A percentile compares a stretch with the other conserved stretches of the same genome.
Conservation (phyloP, 2,329 filamentous ascomycete genomes). For the Macrophomina pseudophaseolina region DNA sequence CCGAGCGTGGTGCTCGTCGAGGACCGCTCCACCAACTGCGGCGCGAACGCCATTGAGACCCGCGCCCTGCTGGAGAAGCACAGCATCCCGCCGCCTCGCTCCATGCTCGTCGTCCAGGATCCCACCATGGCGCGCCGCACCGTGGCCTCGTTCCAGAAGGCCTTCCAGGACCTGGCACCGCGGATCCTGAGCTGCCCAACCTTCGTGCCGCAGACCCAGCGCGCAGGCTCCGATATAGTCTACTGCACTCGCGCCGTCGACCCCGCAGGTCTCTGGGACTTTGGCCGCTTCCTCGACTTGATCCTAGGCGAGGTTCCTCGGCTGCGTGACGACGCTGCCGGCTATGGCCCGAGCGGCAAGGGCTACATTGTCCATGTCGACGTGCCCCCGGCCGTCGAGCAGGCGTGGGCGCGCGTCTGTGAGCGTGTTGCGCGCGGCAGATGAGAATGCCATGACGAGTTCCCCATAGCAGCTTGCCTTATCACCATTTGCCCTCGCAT, state of each 20-base stretch:
- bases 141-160: constrained; percentile 48
- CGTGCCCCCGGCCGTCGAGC: constrained; percentile 44
- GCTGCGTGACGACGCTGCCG: constrained; percentile 48
- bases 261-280: constrained; percentile 41
- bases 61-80: constrained; percentile 42
- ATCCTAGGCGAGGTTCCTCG: constrained; percentile 52
- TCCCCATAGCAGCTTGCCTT: background rate
- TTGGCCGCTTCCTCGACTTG: constrained; percentile 48
- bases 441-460: background rate
- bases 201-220: constrained; percentile 36
- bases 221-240: constrained; percentile 13
- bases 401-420: constrained; percentile 36
- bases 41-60: constrained; percentile 49
- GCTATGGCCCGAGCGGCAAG: constrained; percentile 52
- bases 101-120: constrained; percentile 50
- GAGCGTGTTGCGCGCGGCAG: constrained; percentile 9
- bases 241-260: background rate
- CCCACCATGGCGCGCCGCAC: constrained; percentile 54
- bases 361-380: constrained; percentile 53
- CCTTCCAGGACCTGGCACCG: constrained; percentile 38
- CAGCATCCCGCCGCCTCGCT: constrained; percentile 32
- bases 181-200: constrained; percentile 40
- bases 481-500: background rate
- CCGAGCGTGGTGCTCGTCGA: constrained; percentile 47
- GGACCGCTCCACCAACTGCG: constrained; percentile 54